Base-by-base conservation (phyloP, 139 green algal genomes). In the Micromonas commoda region DNA sequence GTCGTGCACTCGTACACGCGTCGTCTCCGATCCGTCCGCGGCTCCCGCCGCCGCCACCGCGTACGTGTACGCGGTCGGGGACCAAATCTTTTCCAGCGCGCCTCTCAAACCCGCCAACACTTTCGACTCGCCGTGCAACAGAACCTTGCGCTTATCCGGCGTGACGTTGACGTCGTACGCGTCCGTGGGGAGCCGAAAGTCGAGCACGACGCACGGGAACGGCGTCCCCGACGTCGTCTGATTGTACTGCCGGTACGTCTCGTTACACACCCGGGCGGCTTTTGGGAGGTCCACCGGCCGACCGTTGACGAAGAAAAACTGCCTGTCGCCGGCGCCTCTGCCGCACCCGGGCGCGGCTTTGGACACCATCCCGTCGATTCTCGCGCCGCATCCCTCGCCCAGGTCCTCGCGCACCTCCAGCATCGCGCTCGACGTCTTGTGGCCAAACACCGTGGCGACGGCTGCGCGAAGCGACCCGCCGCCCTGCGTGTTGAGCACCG, bases 251-350 rank as follows among this genome's bases (percentile, higher is more conserved):
- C 87, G 84, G 84, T 90, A 94, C 1, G 76, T 82, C 23, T 96
- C 91, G 78, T 94, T 94, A 13, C 94, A 65, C 26, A 84, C 75
- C 53, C 85, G 86, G 35, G 38, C 69, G 26, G 73, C 33, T 76
- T 89, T 85, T 28, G 92, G 92, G 68, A 97, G 73, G 77, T 98
- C 94, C 24, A 98, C 88, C 0, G 94, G 94, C 2, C 94, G 87
- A 16, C 90, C 89, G 78, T 98, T 98, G 61, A 98, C 35, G 85
- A 85, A 98, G 68, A 95, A 89, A 78, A 97, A 97, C 85, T 98
- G 95, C 1, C 88, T 84, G 64, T 94, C 90, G 1, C 86, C 87
- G 24, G 61, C 57, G 2, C 79, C 34, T 3, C 84, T 79, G 21
- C 82, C 84, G 72, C 71, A 87, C 24, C 75, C 83, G 6, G 75